Conservation (phyloP, 768 basidiomycete genomes). For the Russula olivacea region DNA sequence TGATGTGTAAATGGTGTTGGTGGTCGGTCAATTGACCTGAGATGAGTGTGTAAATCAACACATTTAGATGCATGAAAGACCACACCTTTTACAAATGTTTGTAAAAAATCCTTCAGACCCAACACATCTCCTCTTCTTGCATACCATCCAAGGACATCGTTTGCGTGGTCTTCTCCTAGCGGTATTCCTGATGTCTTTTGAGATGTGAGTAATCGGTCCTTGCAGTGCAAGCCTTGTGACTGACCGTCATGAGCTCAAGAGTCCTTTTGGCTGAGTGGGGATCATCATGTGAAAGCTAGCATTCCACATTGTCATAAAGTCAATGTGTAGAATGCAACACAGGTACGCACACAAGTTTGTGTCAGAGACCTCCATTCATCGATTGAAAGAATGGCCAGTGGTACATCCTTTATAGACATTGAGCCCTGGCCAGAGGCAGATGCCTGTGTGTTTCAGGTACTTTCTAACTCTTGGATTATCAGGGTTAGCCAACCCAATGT, state of each 20-base stretch:
- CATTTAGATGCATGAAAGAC: not conserved
- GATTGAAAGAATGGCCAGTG: constrained; percentile 39
- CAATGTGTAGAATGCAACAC: constrained; percentile 32
- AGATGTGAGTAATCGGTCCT: not conserved
- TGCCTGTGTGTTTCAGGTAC: not conserved
- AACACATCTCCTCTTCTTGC: constrained; percentile 16
- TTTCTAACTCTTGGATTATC: not conserved
- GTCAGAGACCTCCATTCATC: constrained; percentile 43
- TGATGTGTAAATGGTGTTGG: constrained; percentile 70
- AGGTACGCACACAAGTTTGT: constrained; percentile 47
- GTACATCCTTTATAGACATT: not conserved
- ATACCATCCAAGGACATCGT: constrained; percentile 17
- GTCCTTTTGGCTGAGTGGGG: constrained; percentile 42
- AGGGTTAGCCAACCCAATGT: not conserved
- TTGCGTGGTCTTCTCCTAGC: constrained; percentile 31
- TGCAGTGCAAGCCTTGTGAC: constrained; percentile 7
- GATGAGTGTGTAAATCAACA: constrained; percentile 13
- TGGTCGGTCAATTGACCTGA: constrained; percentile 39
- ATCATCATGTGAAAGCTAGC: constrained; percentile 47
- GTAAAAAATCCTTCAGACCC: constrained; percentile 39
- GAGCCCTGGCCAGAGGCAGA: not conserved
- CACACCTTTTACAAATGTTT: constrained; percentile 42
- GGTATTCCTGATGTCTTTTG: constrained; percentile 7
- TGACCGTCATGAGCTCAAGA: constrained; percentile 49
- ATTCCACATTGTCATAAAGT: constrained; percentile 7